Evolutionary conservation across 1,284 basidiomycete genomes (phyloP), one percentile per base, ranked within the genome.

Genomic region (Vanrija humicola): DNA sequence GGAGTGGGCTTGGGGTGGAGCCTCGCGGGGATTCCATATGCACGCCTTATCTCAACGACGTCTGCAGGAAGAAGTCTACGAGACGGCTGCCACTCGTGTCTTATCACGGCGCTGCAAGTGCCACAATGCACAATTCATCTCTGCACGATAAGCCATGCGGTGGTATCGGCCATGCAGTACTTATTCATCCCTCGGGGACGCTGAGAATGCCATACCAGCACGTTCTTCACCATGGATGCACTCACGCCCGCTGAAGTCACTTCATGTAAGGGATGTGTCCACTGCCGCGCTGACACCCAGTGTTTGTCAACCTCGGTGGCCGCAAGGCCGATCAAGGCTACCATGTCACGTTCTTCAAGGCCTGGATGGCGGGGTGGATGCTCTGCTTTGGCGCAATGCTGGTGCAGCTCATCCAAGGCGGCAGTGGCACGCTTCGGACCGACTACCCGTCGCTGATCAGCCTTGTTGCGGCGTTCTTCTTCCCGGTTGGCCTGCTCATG

Each of bases 331-430:
- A 53, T 16, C 64, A 65, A 45, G 42, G 58, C 5, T 65, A 62
- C 51, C 40, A 59, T 25, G 39, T 60, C 21, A 62, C 62, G 15
- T 65, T 67, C 51, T 61, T 59, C 56, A 67, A 67, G 47, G 58
- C 62, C 1, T 65, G 60, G 59, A 64, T 65, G 64, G 62, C 64
- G 1, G 65, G 60, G 4, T 67, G 63, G 64, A 66, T 66, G 55
- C 50, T 67, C 8, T 58, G 55, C 48, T 64, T 64, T 38, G 66
- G 66, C 1, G 66, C 66, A 15, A 60, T 65, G 61, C 46, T 64
- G 5, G 56, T 64, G 3, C 64, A 65, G 46, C 23, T 64, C 34
- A 57, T 65, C 23, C 55, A 58, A n/a, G 59, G 59, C 7, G 62
- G 61, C 10, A 52, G 59, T 5, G 61, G 61, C 0, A 49, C 61